These are phyloP conservation scores for Penicillium crustosum DNA, from an alignment of 2,329 filamentous ascomycete genomes.

Conservation along the genomic window DNA sequence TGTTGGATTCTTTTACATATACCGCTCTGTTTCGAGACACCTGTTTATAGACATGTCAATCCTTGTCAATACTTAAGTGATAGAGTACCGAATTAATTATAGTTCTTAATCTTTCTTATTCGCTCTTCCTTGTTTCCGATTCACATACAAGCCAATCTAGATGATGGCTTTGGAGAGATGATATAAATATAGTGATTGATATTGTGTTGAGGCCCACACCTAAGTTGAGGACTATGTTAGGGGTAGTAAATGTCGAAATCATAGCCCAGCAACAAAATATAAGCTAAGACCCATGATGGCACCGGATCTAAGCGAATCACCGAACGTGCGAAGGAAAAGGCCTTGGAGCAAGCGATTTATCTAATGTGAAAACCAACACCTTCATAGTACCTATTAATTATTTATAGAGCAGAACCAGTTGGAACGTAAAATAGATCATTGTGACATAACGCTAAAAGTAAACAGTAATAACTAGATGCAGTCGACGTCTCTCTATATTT, in stretches of 20 bases:
- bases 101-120: not conserved
- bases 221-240: not conserved
- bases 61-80: constrained; percentile 9
- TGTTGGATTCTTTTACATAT: not conserved
- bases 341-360: not conserved
- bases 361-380: constrained; percentile 20
- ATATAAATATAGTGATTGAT: not conserved
- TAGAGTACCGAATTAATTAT: constrained; percentile 7
- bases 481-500: not conserved
- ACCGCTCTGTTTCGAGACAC: not conserved
- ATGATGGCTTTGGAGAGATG: not conserved
- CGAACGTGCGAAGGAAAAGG: constrained; percentile 20
- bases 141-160: not conserved
- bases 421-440: not conserved
- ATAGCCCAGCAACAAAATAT: not conserved
- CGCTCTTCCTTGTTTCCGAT: not conserved
- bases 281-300: constrained; percentile 42
- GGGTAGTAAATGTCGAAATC: not conserved
- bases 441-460: not conserved
- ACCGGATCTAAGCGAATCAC: constrained; percentile 44
- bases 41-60: constrained; percentile 12
- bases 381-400: too few species aligned
- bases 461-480: not conserved
- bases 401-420: not conserved
- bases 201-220: not conserved